Base-by-base conservation (phyloP, 1,139 yeast species). In the Cylindricascospora bacillispora region DNA sequence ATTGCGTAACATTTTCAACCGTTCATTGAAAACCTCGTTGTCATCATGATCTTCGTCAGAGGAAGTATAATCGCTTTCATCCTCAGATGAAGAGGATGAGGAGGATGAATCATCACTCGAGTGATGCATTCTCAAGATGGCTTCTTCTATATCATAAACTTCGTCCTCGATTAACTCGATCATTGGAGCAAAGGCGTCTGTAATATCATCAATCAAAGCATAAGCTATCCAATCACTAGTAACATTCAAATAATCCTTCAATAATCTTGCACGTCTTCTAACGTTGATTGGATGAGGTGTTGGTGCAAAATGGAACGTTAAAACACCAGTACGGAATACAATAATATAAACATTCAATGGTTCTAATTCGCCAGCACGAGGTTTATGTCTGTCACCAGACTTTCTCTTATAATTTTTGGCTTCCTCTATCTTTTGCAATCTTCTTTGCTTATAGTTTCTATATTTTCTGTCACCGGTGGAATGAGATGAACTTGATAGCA, bases 211-310 rank as follows among this genome's bases (percentile, higher is more conserved):
- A 48, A 89, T 85, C 40, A 89, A 62, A 0, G 98, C 98, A 58
- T 89, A 89, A 3, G 95, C 89, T 29, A 89, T 78, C 98, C 98
- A 89, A 55, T 89, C 98, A 0, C 95, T 74, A 1, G 92, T 73
- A 4, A 89, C 94, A 2, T 82, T 81, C 38, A 89, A 63, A 48
- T 86, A 89, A 52, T 89, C 98, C 39, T 79, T 69, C 39, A 89
- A 65, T 39, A 89, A 62, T 34, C 98, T 65, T 0, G 93, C 93
- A 48, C 98, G 72, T 52, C 97, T 70, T 45, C 98, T 70, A 23
- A 89, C 98, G 51, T 89, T 89, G 33, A 85, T 81, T 0, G 97
- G 93, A 53, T 89, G 98, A 1, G 95, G 95, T 0, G 97, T 83
- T 5, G 95, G 85, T 9, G 86, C 76, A 56, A 83, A 85, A 58